Conservation (phyloP, 495 filamentous ascomycete species). For the Stereocaulon alpinum region DNA sequence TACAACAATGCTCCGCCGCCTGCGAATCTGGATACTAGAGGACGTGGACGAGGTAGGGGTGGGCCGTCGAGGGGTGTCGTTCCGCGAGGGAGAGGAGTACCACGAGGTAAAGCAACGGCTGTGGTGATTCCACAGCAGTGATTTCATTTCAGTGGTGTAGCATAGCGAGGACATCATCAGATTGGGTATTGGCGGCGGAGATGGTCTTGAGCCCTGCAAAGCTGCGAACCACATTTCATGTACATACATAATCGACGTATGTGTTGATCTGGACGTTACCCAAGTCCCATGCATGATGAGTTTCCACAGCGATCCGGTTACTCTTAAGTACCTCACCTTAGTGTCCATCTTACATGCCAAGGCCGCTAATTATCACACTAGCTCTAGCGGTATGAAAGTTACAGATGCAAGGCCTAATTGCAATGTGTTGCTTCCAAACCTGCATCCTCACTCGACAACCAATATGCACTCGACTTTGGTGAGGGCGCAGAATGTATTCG, state of each 20-base stretch:
- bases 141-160: not conserved
- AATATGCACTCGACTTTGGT: slow-evolving; percentile 81
- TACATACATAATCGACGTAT: too few species aligned
- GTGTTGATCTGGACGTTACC: too few species aligned
- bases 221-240: too few species aligned
- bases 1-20: slow-evolving; percentile 78
- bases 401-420: not conserved
- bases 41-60: slow-evolving; percentile 45
- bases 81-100: slow-evolving; percentile 14
- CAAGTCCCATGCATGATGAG: too few species aligned
- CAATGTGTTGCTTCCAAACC: not conserved
- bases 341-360: not conserved
- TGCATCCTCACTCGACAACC: slow-evolving; percentile 8
- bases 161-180: not conserved
- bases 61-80: slow-evolving; percentile 27
- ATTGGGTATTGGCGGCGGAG: too few species aligned
- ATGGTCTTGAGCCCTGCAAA: too few species aligned
- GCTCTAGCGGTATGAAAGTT: not conserved
- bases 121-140: slow-evolving; percentile 17
- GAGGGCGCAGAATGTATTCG: slow-evolving; percentile 84
- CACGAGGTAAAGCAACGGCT: slow-evolving; percentile 14
- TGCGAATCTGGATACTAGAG: slow-evolving; percentile 44
- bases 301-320: too few species aligned
- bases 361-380: not conserved
- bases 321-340: too few species aligned